Percentiles rank a stretch among this genome's conserved stretches.
Conservation (phyloP, 305 asterid genomes). For the Fraxinus ornus region DNA sequence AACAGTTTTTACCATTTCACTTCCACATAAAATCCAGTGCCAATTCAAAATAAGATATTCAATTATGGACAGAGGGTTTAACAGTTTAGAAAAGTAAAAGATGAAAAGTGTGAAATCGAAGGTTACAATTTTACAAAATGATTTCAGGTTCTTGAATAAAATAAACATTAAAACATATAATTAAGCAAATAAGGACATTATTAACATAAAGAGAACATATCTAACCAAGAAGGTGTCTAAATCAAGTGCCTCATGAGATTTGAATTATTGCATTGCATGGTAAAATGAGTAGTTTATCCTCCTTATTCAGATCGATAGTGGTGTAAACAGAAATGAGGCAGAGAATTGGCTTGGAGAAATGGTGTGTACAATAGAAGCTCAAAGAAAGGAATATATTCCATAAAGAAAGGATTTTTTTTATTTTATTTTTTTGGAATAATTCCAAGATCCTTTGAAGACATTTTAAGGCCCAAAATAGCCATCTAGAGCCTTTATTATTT, state of each 20-base stretch:
- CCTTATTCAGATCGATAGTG: neutral
- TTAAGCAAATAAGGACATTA: neutral
- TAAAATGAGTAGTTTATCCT: neutral
- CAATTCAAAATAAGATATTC: neutral
- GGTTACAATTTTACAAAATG: neutral
- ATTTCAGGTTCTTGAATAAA: neutral
- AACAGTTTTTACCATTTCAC: neutral
- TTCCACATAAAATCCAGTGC: neutral
- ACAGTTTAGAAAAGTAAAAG: neutral
- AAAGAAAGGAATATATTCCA: conserved; percentile 1
- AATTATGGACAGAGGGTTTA: neutral
- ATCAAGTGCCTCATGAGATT: neutral
- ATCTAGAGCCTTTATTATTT: neutral
- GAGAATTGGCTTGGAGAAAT: neutral
- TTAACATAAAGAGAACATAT: neutral
- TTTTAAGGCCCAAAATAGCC: neutral
- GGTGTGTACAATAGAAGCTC: neutral
- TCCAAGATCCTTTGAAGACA: neutral
- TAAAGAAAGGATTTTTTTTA: neutral
- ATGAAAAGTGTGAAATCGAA: neutral
- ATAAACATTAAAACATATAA: neutral
- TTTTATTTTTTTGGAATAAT: neutral
- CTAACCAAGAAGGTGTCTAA: neutral
- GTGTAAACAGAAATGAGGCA: neutral
- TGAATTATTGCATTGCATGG: neutral